A percentile compares a stretch with the other conserved stretches of the same genome.
Conservation (phyloP, 495 filamentous ascomycete species). For the Aspergillus bertholletiae region DNA sequence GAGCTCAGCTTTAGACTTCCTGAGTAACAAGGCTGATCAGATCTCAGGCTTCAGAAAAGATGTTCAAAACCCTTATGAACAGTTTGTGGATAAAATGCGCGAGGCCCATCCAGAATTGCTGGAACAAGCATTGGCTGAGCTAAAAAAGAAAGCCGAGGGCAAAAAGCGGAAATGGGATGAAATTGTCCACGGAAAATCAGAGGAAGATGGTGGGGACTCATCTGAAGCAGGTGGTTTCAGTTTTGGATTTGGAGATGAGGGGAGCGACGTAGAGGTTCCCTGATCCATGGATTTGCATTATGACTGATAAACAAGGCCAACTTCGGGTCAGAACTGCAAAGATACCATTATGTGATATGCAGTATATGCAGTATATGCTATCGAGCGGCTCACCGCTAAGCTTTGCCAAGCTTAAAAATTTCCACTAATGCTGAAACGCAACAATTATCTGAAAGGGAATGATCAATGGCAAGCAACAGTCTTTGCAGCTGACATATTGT, state of each 20-base stretch:
- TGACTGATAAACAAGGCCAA: background rate
- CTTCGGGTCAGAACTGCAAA: background rate
- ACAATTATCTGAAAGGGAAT: background rate
- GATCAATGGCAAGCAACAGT: slow-evolving; percentile 83
- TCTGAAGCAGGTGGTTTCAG: slow-evolving; percentile 61
- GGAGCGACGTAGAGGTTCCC: slow-evolving; percentile 54
- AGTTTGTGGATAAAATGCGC: slow-evolving; percentile 70
- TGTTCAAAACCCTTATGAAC: slow-evolving; percentile 67
- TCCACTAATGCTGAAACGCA: background rate
- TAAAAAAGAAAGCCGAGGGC: slow-evolving; percentile 56
- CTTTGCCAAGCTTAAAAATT: background rate
- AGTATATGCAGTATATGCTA: slow-evolving; percentile 2
- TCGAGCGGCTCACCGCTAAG: background rate
- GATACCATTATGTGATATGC: background rate
- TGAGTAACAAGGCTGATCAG: slow-evolving; percentile 77
- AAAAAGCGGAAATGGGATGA: slow-evolving; percentile 88
- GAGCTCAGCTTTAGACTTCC: slow-evolving; percentile 70
- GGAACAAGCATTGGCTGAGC: slow-evolving; percentile 55
- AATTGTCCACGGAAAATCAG: slow-evolving; percentile 50
- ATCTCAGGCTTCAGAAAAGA: slow-evolving; percentile 80
- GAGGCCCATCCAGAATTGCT: slow-evolving; percentile 63
- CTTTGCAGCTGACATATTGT: slow-evolving; percentile 65
- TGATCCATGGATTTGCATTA: slow-evolving; percentile 20
- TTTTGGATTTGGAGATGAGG: slow-evolving; percentile 75
- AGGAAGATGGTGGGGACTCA: slow-evolving; percentile 37